Evolutionary conservation across 495 filamentous ascomycete genomes (phyloP), one percentile per base, ranked within the genome.

Genomic region (Xylaria scruposa): DNA sequence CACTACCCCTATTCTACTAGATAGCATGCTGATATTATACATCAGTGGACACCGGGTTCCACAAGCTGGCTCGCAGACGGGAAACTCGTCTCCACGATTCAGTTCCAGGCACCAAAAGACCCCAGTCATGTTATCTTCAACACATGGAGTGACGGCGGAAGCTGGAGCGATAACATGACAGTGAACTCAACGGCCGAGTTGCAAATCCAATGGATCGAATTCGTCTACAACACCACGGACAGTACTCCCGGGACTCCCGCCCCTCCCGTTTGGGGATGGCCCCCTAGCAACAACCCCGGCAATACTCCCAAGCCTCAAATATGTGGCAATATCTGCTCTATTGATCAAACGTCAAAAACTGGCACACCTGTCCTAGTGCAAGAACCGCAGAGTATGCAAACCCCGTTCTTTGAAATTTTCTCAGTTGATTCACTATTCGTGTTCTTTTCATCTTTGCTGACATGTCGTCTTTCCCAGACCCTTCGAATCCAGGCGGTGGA

Each of bases 71-170:
- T 86, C 70, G 84, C 92, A 36, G 86, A 94, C 76, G 86, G 84
- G 0, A 68, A 83, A 56, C 79, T 86, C 40, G 84, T 89, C 26
- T 84, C 87, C 2, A 81, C 83, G 49, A 91, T 90, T 62, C 83
- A 83, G 12, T 92, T 91, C 74, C 85, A 88, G 19, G 87, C 90
- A 19, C 91, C 91, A 0, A 80, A 83, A 40, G 82, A 88, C 42
- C 82, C 88, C 36, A 88, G 87, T 70, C 83, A 86, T 47, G 72
- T 94, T 15, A 87, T 90, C 7, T 75, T 94, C 65, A 94, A 94
- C 72, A 87, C 92, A 56, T 95, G 92, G 92, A 90, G 90, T 74
- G 89, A 94, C 73, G 92, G 92, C 0, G 89, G 91, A 0, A 74
- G 78, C 15, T 95, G 92, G 92, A 88, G 89, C 3, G 92, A 92